phyloP scores from a whole-genome alignment of 164 flowering plant genomes.

The Stephania japonica region DNA sequence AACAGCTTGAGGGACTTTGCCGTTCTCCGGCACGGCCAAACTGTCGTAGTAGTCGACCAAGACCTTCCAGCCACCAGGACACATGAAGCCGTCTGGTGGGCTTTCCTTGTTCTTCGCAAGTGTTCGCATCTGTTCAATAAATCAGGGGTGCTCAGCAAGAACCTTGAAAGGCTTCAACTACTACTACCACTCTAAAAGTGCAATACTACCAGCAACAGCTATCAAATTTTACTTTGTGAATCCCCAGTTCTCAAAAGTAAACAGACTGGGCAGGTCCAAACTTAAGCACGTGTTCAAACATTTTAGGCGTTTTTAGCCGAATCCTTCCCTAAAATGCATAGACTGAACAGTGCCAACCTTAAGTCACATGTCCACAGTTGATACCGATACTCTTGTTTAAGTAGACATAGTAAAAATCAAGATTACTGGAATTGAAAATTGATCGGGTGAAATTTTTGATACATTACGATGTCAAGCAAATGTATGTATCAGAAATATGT shows the following conservation, averaged over 20 bases:
- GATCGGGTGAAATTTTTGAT: no score
- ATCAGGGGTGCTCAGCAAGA: conserved; percentile 4
- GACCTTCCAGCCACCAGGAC: conserved; percentile 93
- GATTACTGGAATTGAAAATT: no score
- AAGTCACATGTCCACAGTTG: no score
- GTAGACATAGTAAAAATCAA: no score
- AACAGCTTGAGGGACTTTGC: conserved; percentile 53
- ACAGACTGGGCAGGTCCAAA: neutral
- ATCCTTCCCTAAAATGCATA: no score
- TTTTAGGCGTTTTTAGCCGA: no score
- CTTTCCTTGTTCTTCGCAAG: conserved; percentile 78
- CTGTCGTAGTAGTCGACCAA: conserved; percentile 85
- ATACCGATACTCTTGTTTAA: no score
- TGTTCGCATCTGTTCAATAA: conserved; percentile 67
- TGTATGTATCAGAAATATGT: no score
- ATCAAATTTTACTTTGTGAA: neutral
- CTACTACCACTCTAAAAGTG: neutral
- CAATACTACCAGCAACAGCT: neutral
- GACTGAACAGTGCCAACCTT: no score
- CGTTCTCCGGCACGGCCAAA: conserved; percentile 39
- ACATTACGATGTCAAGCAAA: no score
- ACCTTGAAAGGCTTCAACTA: neutral
- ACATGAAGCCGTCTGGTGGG: conserved; percentile 97
- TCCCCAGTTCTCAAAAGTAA: neutral
- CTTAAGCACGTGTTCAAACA: no score